phyloP scores from a whole-genome alignment of 1,284 basidiomycete species.

The Caloboletus firmus region DNA sequence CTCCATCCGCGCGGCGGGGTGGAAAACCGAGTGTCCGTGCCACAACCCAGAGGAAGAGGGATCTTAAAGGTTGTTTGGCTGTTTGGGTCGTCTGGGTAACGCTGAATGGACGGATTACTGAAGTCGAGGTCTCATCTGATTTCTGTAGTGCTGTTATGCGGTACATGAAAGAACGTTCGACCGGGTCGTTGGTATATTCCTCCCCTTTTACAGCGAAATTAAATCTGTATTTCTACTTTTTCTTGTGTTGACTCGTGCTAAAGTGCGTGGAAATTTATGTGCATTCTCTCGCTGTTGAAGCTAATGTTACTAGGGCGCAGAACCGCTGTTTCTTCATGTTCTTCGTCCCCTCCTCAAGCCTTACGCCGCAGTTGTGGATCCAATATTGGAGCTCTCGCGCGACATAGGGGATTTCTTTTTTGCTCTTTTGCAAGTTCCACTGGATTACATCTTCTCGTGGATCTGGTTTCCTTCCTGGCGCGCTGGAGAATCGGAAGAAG shows the following conservation, averaged over 20 bases:
- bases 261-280: constrained; percentile 48
- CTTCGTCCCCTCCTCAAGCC: constrained; percentile 72
- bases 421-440: constrained; percentile 53
- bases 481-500: constrained; percentile 14
- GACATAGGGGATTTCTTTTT: constrained; percentile 67
- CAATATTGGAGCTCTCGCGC: constrained; percentile 53
- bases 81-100: constrained; percentile 83
- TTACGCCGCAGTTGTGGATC: constrained; percentile 61
- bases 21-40: constrained; percentile 65
- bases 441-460: constrained; percentile 46
- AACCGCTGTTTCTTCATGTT: constrained; percentile 73
- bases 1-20: constrained; percentile 56
- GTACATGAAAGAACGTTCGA: constrained; percentile 66
- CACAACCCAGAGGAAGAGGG: constrained; percentile 69
- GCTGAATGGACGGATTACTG: constrained; percentile 14
- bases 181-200: constrained; percentile 59
- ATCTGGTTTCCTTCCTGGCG: constrained; percentile 37
- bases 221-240: constrained; percentile 70
- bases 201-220: constrained; percentile 78
- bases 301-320: constrained; percentile 59
- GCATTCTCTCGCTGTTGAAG: constrained; percentile 1
- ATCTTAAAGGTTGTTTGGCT: constrained; percentile 78
- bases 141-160: constrained; percentile 57
- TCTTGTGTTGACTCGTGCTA: constrained; percentile 68
- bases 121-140: constrained; percentile 19